phyloP scores from a whole-genome alignment of 768 basidiomycete species.

The Leucocoprinus leucothites region DNA sequence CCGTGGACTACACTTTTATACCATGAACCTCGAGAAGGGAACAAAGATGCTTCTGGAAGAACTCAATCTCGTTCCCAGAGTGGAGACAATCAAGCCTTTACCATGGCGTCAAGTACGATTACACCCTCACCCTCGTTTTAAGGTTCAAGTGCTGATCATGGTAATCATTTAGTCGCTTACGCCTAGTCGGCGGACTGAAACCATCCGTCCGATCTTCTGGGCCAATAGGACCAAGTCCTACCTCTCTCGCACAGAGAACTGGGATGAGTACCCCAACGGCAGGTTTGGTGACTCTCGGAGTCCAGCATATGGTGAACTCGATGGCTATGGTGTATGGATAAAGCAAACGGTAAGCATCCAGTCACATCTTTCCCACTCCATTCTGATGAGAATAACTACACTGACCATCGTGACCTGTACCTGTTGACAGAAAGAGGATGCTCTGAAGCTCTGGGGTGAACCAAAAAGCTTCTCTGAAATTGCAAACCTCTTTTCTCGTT shows the following conservation, averaged over 20 bases:
- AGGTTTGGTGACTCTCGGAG: constrained; percentile 96
- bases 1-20: constrained; percentile 91
- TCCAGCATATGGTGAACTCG: constrained; percentile 97
- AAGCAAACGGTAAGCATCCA: constrained; percentile 74
- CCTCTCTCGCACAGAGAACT: constrained; percentile 93
- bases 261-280: constrained; percentile 99
- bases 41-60: constrained; percentile 95
- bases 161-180: constrained; percentile 71
- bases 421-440: constrained; percentile 72
- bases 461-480: constrained; percentile 69
- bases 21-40: constrained; percentile 95
- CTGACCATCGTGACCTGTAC: background rate
- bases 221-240: constrained; percentile 96
- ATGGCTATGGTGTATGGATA: constrained; percentile 92
- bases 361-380: constrained; percentile 5
- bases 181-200: constrained; percentile 85
- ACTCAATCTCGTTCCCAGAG: constrained; percentile 79
- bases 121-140: constrained; percentile 8
- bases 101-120: constrained; percentile 91
- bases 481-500: constrained; percentile 71
- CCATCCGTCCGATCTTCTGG: constrained; percentile 98
- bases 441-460: constrained; percentile 82
- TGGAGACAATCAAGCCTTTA: constrained; percentile 91
- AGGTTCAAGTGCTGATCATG: constrained; percentile 14
- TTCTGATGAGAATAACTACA: constrained; percentile 4